Conservation (phyloP, 257 asterid genomes). For the Oldenlandia corymbosa region DNA sequence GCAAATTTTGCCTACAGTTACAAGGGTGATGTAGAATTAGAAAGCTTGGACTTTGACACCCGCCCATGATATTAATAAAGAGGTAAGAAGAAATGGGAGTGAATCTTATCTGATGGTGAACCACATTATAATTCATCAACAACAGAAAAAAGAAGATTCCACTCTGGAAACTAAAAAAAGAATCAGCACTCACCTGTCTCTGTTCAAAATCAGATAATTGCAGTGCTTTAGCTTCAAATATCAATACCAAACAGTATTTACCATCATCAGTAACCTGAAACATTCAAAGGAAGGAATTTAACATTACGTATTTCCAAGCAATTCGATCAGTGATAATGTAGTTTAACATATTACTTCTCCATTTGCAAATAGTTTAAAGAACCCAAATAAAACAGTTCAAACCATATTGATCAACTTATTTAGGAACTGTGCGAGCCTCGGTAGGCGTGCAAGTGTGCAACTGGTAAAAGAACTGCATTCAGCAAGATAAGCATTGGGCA, state of each 20-base stretch:
- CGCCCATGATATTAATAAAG: too few relatives aligned
- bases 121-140: background rate
- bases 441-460: too few relatives aligned
- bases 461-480: background rate
- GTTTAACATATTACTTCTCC: background rate
- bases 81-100: background rate
- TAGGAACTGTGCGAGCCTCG: too few relatives aligned
- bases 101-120: background rate
- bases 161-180: background rate
- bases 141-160: background rate
- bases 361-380: background rate
- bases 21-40: conserved; percentile 2
- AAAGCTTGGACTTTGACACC: background rate
- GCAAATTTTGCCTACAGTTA: conserved; percentile 67
- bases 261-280: conserved; percentile 78
- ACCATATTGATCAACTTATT: background rate
- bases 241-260: conserved; percentile 61
- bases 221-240: conserved; percentile 82
- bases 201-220: conserved; percentile 67
- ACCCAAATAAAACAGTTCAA: conserved; percentile 3
- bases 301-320: too few relatives aligned
- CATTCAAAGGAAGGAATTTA: conserved; percentile 12
- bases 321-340: background rate
- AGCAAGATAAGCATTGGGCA: too few relatives aligned
- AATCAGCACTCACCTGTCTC: conserved; percentile 54